Base-by-base conservation (phyloP, 2,329 filamentous ascomycete species). In the Trichoderma sp. region DNA sequence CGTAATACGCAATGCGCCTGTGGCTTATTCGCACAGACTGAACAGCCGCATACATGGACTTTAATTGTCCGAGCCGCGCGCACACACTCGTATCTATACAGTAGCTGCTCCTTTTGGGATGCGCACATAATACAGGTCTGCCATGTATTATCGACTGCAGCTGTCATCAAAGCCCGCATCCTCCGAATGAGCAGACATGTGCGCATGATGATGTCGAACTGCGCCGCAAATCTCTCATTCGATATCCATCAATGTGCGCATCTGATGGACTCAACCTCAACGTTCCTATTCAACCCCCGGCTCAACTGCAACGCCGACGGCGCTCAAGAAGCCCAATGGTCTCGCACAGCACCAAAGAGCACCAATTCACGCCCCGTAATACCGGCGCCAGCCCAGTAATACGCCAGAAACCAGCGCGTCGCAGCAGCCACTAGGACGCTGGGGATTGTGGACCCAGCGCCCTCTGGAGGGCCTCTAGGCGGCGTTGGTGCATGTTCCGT, bases 261-360 rank as follows among this genome's bases (percentile, higher is more conserved):
- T 43, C n/a, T 58, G 55, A 8, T 36, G 32, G n/a, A 17, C 32
- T 36, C 32, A 23, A 43, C 39, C 36, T 43, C 36, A 39, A 39
- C 6, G 15, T 8, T 20, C 8, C 8, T 20, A 26, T 62, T 13
- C 20, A 15, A 32, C 30, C 64, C 65, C 55, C 66, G 66, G 66
- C 66, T 15, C 55, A 68, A 68, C 55, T 68, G 66, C 66, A 50
- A 68, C 66, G 26, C 66, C 66, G 66, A 61, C 66, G 66, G 66
- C 47, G n/a, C 32, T 28, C 23, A 9, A 23, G 3, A 47, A 53
- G 47, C 47, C 47, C 47, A 53, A 53, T 53, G 8, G 47, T 3
- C 47, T 53, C 1, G 17, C 32, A 57, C 47, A n/a, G 61, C 34
- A 28, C 55, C 23, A 58, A 30, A 32, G 17, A 59, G 53, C 55